Conservation (phyloP, 2,329 filamentous ascomycete genomes). For the Ophiocordyceps unilateralis region DNA sequence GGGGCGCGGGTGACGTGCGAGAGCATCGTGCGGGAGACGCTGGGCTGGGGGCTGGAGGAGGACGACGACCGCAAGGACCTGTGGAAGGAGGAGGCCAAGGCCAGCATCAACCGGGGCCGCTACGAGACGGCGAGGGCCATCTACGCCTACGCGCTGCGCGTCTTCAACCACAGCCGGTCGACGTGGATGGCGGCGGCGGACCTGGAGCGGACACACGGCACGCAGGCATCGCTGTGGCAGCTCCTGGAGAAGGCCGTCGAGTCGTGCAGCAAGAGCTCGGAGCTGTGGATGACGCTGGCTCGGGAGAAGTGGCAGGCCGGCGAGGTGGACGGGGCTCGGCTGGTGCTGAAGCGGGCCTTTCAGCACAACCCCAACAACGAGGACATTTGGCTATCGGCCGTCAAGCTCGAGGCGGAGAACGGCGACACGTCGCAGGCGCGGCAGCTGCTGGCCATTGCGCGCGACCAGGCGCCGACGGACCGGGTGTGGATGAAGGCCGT, state of each 20-base stretch:
- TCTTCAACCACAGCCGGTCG: constrained; percentile 76
- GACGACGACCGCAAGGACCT: constrained; percentile 92
- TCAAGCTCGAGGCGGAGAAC: constrained; percentile 89
- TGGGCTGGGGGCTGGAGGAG: constrained; percentile 86
- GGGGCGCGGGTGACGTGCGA: constrained; percentile 74
- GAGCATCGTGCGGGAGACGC: constrained; percentile 78
- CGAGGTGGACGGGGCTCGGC: constrained; percentile 70
- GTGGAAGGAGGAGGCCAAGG: constrained; percentile 86
- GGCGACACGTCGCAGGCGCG: constrained; percentile 67
- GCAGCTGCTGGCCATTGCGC: constrained; percentile 63
- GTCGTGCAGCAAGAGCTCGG: constrained; percentile 78
- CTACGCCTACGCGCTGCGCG: constrained; percentile 73
- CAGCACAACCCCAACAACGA: constrained; percentile 93
- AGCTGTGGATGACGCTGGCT: constrained; percentile 89
- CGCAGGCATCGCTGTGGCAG: constrained; percentile 64
- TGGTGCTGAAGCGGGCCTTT: constrained; percentile 78
- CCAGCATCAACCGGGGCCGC: constrained; percentile 61
- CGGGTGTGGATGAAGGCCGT: constrained; percentile 96
- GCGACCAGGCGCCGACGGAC: constrained; percentile 81
- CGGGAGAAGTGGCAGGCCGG: constrained; percentile 88
- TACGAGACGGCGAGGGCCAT: constrained; percentile 90
- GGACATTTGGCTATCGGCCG: constrained; percentile 92
- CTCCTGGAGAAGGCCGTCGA: constrained; percentile 87
- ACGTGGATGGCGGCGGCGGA: constrained; percentile 86
- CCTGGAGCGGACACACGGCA: constrained; percentile 77